Base-by-base conservation (phyloP, 2,329 filamentous ascomycete genomes). In the Stenocarpella maydis region DNA sequence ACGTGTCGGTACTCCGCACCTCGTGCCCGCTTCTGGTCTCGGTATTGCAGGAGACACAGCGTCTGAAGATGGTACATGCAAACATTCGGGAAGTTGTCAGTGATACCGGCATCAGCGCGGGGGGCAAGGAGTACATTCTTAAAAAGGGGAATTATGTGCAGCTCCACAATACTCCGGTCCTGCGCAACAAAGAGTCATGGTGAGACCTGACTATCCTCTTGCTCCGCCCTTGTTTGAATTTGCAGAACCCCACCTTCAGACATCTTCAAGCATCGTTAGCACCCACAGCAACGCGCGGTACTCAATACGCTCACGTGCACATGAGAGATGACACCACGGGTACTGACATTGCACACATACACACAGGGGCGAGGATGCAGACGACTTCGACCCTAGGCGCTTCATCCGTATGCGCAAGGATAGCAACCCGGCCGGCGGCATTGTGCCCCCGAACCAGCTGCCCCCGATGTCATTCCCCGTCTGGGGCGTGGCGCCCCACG, bases 21-120 rank as follows among this genome's bases (percentile, higher is more conserved):
- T 67, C 73, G 4, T 82, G 80, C 41, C 77, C 79, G 0, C 70
- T 79, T 10, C 73, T 80, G 1, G 47, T 82, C 4, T 80, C 80
- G 3, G 70, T 76, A 0, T 77, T 78, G 65, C 80, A 82, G 60
- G 81, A 82, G 70, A 77, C 75, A 12, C 74, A 80, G 28, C 79
- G 80, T 9, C 67, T 71, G 7, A 72, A 75, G 26, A 73, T 75
- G 1, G 73, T 70, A 17, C 69, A 75, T 19, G 73, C 76, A 2
- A 74, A 74, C 9, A 75, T 76, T 1, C 77, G 80, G 50, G 66
- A 76, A 10, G 74, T 80, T 0, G 72, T 72, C 5, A 71, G 77
- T 28, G 79, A 82, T 54, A 77, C 75, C 1, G 34, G 77, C 1
- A 65, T 82, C 7, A 58, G 21, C 17, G 53, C 31, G 8, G 54